phyloP scores from a whole-genome alignment of 2,329 filamentous ascomycete species.

The Penicillium griseofulvum region DNA sequence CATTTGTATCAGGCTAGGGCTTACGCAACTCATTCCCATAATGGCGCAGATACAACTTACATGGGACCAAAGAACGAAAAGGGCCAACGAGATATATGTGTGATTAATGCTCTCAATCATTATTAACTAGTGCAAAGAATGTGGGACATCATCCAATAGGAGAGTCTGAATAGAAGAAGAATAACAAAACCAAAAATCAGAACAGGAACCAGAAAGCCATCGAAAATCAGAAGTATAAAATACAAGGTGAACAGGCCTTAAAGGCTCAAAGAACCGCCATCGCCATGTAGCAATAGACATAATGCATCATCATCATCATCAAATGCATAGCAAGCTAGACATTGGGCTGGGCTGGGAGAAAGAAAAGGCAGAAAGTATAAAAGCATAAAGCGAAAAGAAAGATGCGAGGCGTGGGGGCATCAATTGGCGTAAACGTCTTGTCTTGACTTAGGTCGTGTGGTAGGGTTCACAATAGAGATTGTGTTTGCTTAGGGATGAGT shows the following conservation, averaged over 20 bases:
- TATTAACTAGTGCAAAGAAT: background rate
- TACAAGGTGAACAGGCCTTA: background rate
- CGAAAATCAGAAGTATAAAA: background rate
- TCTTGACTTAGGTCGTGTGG: slow-evolving; percentile 9
- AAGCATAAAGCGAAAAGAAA: slow-evolving; percentile 1
- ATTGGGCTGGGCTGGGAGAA: slow-evolving; percentile 10
- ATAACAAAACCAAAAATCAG: background rate
- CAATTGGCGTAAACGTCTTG: slow-evolving; percentile 11
- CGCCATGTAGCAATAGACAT: background rate
- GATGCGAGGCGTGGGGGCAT: slow-evolving; percentile 10
- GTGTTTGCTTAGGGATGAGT: background rate
- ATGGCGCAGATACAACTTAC: too few species aligned
- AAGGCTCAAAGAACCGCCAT: slow-evolving; percentile 5
- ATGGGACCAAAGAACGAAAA: background rate
- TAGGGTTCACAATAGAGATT: slow-evolving; percentile 3
- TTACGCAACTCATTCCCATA: too few species aligned
- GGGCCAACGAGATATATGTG: background rate
- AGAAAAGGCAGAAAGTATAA: background rate
- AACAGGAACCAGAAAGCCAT: background rate
- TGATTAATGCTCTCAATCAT: background rate
- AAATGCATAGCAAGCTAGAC: slow-evolving; percentile 6
- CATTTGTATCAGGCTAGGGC: too few species aligned
- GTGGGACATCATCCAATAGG: background rate
- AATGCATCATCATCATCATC: slow-evolving; percentile 4
- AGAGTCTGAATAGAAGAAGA: background rate